phyloP scores from a whole-genome alignment of 2,329 filamentous ascomycete species.

The Zymoseptoria crescenta region DNA sequence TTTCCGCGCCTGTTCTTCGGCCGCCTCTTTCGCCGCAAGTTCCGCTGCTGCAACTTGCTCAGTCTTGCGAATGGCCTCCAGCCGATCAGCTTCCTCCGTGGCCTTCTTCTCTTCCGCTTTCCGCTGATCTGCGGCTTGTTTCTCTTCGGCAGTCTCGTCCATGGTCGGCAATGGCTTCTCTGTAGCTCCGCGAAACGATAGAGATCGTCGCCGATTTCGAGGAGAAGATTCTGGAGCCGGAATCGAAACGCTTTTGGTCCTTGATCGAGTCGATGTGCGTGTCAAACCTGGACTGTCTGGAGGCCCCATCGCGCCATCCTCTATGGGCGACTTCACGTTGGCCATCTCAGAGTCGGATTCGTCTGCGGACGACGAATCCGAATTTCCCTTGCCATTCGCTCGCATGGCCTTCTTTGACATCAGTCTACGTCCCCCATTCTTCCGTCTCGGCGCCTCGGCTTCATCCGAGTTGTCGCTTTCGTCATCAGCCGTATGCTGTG shows the following conservation, averaged over 20 bases:
- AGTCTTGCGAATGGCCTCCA: constrained; percentile 14
- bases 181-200: constrained; percentile 17
- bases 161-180: constrained; percentile 19
- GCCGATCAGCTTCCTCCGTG: constrained; percentile 8
- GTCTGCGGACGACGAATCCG: constrained; percentile 22
- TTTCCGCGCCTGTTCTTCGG: constrained; percentile 19
- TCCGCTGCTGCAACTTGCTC: constrained; percentile 19
- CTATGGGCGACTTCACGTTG: constrained; percentile 8
- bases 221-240: constrained; percentile 16
- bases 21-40: constrained; percentile 17
- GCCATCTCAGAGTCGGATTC: constrained; percentile 18
- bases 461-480: constrained; percentile 14
- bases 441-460: constrained; percentile 18
- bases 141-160: constrained; percentile 20
- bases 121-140: constrained; percentile 11
- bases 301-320: constrained; percentile 22
- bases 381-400: constrained; percentile 23
- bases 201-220: constrained; percentile 20
- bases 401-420: constrained; percentile 31
- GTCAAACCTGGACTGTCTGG: constrained; percentile 20
- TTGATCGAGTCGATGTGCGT: constrained; percentile 16
- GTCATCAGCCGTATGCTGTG: constrained; percentile 11
- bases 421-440: constrained; percentile 26
- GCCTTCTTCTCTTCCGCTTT: constrained; percentile 14
- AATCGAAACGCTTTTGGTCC: constrained; percentile 24